Base-by-base conservation (phyloP, 1,284 basidiomycete genomes). In the Ganoderma meredithae region DNA sequence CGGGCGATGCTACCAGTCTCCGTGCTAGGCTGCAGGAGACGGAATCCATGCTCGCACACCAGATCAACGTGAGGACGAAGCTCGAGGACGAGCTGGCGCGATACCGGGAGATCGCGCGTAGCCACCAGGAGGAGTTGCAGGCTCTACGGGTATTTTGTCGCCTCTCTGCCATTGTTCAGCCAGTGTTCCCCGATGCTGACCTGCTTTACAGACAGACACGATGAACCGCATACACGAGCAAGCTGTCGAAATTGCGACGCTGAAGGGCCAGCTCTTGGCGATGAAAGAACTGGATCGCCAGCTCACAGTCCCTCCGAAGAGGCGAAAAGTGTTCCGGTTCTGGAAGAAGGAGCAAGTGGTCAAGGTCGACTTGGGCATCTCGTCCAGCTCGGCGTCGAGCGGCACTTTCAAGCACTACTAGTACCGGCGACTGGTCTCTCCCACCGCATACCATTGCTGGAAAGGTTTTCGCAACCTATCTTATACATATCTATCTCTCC, bases 341-440 rank as follows among this genome's bases (percentile, higher is more conserved):
- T 60, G 58, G 58, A 40, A 12, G 58, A 60, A 41, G 13, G 41
- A 40, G 22, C 39, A 13, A 9, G 40, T 39, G 8, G 56, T 60
- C 40, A 41, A 41, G 39, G n/a, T 60, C 10, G 40, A 41, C 40
- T 41, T 60, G 40, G 58, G 58, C 9, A 60, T 60, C 36, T 60
- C 39, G 6, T 60, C 58, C 4, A 41, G 39, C 39, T 40, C 58
- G 22, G 47, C 10, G 22, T 60, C 58, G 4, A 60, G 58, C 58
- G n/a, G 58, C 22, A 22, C 39, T 12, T 40, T 60, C 39, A 22
- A 39, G 39, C 27, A 27, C 39, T 40, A 52, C n/a, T 22, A 59
- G 13, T 60, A 13, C 9, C 10, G 22, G 22, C 15, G 0, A 60
- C 13, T 22, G n/a, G 22, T 17, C n/a, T 10, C 22, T 25, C n/a